Conservation (phyloP, 768 basidiomycete species). For the Auricularia cornea region DNA sequence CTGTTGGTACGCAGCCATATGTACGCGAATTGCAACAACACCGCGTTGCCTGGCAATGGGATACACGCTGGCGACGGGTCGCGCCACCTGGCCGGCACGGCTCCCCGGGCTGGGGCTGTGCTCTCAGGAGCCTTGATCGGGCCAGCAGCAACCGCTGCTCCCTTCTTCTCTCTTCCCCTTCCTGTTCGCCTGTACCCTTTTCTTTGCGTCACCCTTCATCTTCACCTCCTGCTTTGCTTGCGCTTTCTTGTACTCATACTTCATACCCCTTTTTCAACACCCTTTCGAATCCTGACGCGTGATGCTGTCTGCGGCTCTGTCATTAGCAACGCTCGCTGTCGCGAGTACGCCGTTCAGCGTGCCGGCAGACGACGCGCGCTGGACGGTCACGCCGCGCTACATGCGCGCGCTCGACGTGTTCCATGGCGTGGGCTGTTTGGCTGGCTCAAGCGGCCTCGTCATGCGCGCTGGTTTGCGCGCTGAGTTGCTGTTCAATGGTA, state of each 20-base stretch:
- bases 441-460: not conserved
- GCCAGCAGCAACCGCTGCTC: not conserved
- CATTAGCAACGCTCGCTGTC: not conserved
- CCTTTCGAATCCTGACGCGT: not conserved
- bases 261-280: no score
- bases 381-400: not conserved
- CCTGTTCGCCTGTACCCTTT: no score
- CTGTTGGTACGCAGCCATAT: no score
- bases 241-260: no score
- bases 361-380: not conserved
- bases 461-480: not conserved
- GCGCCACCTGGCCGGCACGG: no score
- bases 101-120: not conserved
- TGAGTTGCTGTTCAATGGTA: not conserved
- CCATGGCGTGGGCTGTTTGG: not conserved
- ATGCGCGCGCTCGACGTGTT: not conserved
- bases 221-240: no score
- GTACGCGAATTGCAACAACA: no score
- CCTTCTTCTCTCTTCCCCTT: not conserved
- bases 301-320: not conserved
- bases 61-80: no score
- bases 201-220: no score
- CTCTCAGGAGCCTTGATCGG: not conserved
- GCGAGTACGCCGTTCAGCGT: not conserved
- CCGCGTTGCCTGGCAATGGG: no score